A percentile compares a stretch with the other conserved stretches of the same genome.
Evolutionary conservation across 139 green algal genomes (phyloP).

Genomic region (Chlamydomonas sp.): DNA sequence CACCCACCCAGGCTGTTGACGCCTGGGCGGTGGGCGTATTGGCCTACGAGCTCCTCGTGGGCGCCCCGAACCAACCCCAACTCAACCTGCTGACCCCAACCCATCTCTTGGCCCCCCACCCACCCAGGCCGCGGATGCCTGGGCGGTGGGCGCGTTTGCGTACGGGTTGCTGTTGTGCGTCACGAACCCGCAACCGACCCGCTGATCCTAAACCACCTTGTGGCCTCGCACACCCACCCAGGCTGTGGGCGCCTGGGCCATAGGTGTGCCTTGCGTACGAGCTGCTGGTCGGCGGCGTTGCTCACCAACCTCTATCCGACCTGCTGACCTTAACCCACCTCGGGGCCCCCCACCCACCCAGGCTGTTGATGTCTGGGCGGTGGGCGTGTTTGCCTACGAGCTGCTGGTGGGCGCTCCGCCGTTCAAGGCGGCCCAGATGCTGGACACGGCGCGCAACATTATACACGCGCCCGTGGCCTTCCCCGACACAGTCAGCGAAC

Average conservation of each 20-base stretch:
- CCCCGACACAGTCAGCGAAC: conserved; percentile 48
- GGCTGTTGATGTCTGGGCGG: conserved; percentile 61
- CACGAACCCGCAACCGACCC: too few species aligned
- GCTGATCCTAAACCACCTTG: too few species aligned
- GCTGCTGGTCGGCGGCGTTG: conserved; percentile 74
- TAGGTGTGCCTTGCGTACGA: conserved; percentile 89
- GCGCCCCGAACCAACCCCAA: conserved; percentile 48
- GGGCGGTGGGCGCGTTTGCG: conserved; percentile 79
- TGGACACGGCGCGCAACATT: conserved; percentile 57
- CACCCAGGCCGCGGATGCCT: conserved; percentile 49
- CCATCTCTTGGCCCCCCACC: neutral
- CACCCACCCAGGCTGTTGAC: too few species aligned
- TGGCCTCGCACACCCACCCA: too few species aligned
- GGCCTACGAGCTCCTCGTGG: conserved; percentile 86
- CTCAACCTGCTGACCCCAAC: too few species aligned
- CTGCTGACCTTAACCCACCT: too few species aligned
- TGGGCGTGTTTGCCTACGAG: conserved; percentile 92
- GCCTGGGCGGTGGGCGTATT: conserved; percentile 87
- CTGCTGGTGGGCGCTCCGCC: conserved; percentile 85
- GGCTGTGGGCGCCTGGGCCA: conserved; percentile 63
- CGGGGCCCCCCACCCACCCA: neutral
- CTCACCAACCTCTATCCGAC: neutral
- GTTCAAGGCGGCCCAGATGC: conserved; percentile 76
- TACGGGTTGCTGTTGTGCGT: conserved; percentile 87
- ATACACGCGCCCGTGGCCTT: conserved; percentile 48